A percentile compares a stretch with the other conserved stretches of the same genome.
These are phyloP conservation scores for Parachlorella kessleri DNA, from an alignment of 139 green algal species.

Conservation along the genomic window DNA sequence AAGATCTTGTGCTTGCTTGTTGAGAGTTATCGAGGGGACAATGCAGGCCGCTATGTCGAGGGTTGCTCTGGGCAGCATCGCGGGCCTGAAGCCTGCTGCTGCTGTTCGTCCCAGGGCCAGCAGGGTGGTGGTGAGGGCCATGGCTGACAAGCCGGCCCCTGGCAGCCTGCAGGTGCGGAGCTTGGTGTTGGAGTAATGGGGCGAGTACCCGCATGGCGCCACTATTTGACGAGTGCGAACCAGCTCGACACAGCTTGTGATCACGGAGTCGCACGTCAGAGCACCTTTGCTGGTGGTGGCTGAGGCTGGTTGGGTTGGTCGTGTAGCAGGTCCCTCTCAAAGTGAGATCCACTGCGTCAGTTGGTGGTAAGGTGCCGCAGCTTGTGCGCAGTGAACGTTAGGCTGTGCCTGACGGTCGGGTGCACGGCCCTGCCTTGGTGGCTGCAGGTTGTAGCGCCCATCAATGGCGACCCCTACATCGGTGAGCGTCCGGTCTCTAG, in stretches of 20 bases:
- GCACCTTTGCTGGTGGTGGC: not conserved
- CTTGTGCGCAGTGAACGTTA: too few relatives aligned
- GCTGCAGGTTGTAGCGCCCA: constrained; percentile 84
- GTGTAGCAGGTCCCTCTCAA: not conserved
- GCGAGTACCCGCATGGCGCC: not conserved
- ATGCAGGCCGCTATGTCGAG: not conserved
- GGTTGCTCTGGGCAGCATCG: not conserved
- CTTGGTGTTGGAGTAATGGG: not conserved
- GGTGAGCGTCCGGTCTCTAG: too few relatives aligned
- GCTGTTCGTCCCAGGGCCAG: not conserved
- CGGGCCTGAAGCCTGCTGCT: not conserved
- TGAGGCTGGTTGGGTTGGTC: not conserved
- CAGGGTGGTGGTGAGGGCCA: not conserved
- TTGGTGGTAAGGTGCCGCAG: too few relatives aligned
- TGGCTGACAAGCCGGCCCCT: not conserved
- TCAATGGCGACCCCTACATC: constrained; percentile 98
- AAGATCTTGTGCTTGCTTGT: too few relatives aligned
- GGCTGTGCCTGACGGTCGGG: not conserved
- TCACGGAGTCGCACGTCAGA: not conserved
- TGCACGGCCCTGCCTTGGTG: too few relatives aligned
- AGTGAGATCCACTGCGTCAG: not conserved
- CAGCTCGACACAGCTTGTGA: not conserved
- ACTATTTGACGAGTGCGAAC: not conserved
- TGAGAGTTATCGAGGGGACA: too few relatives aligned
- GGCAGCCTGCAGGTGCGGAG: not conserved